A percentile compares a stretch with the other conserved stretches of the same genome.
phyloP scores from a whole-genome alignment of 164 flowering plant species.

The Stephania cephalantha region DNA sequence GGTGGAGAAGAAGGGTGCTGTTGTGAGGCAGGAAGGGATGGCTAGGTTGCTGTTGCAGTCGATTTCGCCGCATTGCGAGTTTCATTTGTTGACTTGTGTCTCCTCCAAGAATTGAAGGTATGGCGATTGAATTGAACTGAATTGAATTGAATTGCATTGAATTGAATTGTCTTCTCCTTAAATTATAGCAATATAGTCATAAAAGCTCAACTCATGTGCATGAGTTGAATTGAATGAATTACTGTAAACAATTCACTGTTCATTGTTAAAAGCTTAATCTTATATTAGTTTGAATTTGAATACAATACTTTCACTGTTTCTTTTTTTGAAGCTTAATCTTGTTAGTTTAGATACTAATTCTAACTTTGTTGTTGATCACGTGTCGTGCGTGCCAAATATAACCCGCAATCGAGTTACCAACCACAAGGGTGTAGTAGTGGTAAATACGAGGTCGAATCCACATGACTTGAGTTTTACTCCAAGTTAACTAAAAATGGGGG shows the following conservation, averaged over 20 bases:
- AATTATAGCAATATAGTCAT: too few relatives aligned
- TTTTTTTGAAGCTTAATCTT: background rate
- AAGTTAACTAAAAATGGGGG: too few relatives aligned
- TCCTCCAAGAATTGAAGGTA: background rate
- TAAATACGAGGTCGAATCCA: too few relatives aligned
- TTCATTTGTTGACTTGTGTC: conserved; percentile 45
- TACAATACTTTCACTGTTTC: background rate
- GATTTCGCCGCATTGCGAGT: conserved; percentile 56
- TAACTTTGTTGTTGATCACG: too few relatives aligned
- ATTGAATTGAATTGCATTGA: background rate
- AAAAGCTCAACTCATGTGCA: background rate
- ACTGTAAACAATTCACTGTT: background rate
- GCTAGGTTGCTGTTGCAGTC: conserved; percentile 52
- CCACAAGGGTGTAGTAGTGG: too few relatives aligned
- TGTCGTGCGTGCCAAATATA: too few relatives aligned
- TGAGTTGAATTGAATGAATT: background rate
- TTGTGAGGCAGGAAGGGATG: conserved; percentile 57
- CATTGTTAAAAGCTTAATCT: background rate
- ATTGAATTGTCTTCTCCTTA: too few relatives aligned
- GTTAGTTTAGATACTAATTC: background rate
- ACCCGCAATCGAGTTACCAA: too few relatives aligned
- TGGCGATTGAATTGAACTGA: background rate
- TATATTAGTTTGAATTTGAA: background rate
- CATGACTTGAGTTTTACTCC: too few relatives aligned
- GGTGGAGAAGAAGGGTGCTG: conserved; percentile 72